These are phyloP conservation scores for Cardiospermum halicacabum DNA, from an alignment of 345 rosid species.

Conservation along the genomic window DNA sequence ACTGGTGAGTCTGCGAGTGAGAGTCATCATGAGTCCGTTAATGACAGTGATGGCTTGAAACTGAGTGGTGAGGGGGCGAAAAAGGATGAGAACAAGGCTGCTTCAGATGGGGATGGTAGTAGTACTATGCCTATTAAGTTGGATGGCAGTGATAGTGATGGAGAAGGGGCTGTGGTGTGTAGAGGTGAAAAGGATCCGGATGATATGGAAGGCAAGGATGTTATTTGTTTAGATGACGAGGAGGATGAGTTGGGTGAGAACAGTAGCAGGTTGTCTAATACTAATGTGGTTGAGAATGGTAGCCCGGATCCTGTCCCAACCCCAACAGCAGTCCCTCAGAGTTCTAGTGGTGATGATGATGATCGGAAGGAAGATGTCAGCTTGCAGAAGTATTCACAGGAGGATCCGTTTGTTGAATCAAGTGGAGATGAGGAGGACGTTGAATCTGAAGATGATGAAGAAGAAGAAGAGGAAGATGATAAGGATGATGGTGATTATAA, in stretches of 20 bases:
- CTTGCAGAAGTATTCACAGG: too few relatives aligned
- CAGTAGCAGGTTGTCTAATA: neutral
- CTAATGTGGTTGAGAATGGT: neutral
- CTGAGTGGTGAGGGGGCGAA: neutral
- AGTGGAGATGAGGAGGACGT: too few relatives aligned
- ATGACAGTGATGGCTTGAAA: neutral
- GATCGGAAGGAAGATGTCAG: too few relatives aligned
- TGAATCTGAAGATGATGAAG: too few relatives aligned
- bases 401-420: too few relatives aligned
- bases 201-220: neutral
- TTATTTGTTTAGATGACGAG: neutral
- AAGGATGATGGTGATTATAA: too few relatives aligned
- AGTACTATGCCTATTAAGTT: neutral
- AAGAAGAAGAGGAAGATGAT: too few relatives aligned
- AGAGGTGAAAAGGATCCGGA: neutral
- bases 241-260: neutral
- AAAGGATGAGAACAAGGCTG: neutral
- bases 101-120: neutral
- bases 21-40: neutral
- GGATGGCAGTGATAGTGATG: conserved; percentile 3
- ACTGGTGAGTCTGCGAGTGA: neutral
- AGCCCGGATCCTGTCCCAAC: too few relatives aligned
- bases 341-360: too few relatives aligned
- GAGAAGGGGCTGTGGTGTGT: neutral
- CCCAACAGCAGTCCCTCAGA: too few relatives aligned